Base-by-base conservation (phyloP, 2,329 filamentous ascomycete species). In the Paecilomyces sp. region DNA sequence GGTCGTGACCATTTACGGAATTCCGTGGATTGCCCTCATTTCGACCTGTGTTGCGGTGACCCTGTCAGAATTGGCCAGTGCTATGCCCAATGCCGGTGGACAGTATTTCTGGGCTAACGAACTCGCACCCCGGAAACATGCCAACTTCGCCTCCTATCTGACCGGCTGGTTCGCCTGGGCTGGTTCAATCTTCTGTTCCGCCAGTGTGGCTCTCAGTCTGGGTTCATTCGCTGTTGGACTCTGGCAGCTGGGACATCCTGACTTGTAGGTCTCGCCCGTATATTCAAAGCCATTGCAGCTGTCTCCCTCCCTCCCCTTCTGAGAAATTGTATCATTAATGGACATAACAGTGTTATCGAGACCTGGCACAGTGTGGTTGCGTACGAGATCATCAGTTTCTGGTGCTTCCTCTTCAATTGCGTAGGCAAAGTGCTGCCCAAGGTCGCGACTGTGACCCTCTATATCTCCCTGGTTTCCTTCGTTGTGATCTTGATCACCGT, bases 21-120 rank as follows among this genome's bases (percentile, higher is more conserved):
- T 81, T 65, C 76, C 80, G 22, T 71, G 79, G 62, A 75, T 81
- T 54, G 72, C 74, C 5, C 62, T 80, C 53, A 71, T 82, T 57
- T 79, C 77, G 3, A 73, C 71, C 1, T 80, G 77, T 58, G 78
- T 82, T 11, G 80, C 73, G 11, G 72, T 78, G 53, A 76, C 75
- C 12, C 66, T 81, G 51, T 78, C 76, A 12, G 79, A 83, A 63
- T 62, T 83, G 53, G 78, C 78, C 2, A 80, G 76, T 59, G 76
- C 80, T 9, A 69, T 80, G 65, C 80, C 80, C 2, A 81, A 82
- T 68, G 77, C 80, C 5, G 80, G 80, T 25, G 80, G 80, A 0
- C 78, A 82, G 66, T 82, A 82, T 64, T 81, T 80, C 62, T 82
- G 79, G 79, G 77, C 79, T 1, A 78, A 76, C 57, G 75, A 80